Conservation (phyloP, 176 grass and related monocot genomes). For the Lolium perenne region DNA sequence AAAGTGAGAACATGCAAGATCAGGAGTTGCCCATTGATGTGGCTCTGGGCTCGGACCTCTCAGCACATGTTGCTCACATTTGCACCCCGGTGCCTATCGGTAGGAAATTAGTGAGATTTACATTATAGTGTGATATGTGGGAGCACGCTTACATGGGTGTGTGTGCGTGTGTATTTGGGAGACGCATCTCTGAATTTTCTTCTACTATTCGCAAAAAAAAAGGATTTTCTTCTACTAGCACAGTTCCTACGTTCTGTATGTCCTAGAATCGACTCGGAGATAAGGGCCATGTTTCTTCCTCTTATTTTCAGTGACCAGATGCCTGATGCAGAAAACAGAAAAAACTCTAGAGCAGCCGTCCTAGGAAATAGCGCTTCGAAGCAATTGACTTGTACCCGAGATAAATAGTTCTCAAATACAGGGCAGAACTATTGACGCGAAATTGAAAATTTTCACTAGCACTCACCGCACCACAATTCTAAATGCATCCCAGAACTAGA, state of each 20-base stretch:
- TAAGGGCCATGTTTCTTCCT: too few species aligned
- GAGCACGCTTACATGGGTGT: too few species aligned
- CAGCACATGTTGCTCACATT: not conserved
- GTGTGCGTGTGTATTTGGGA: too few species aligned
- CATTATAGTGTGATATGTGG: too few species aligned
- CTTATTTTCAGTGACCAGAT: not conserved
- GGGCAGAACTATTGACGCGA: not conserved
- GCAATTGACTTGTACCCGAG: not conserved
- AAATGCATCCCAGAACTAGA: not conserved
- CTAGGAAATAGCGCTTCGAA: not conserved
- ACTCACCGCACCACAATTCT: not conserved
- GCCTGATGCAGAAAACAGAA: not conserved
- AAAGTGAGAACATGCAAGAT: conserved; percentile 7
- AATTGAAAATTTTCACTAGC: not conserved
- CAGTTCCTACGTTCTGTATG: too few species aligned
- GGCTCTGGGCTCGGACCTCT: not conserved
- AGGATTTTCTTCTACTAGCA: too few species aligned
- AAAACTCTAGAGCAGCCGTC: not conserved
- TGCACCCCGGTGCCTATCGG: not conserved
- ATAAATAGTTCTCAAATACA: not conserved
- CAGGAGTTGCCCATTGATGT: not conserved
- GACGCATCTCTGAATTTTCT: too few species aligned
- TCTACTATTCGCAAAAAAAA: not conserved
- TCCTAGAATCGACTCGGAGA: too few species aligned
- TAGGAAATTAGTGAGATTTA: too few species aligned